Evolutionary conservation across 805 yeast genomes (phyloP).

Genomic region (Spathaspora arborariae): DNA sequence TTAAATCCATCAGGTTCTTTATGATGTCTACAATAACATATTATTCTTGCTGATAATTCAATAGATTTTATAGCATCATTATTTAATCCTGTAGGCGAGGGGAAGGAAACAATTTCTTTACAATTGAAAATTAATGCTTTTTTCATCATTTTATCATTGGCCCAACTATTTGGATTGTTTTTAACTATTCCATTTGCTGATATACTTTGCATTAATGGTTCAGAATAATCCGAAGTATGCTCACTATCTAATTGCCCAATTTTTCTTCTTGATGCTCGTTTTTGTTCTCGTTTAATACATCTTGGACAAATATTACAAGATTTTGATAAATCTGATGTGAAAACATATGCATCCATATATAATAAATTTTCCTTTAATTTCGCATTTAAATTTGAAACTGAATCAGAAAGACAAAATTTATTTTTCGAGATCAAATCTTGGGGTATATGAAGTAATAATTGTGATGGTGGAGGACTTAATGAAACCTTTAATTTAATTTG

Average conservation of each 20-base stretch:
- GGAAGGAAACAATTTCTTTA: conserved; percentile 77
- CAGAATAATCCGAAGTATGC: not conserved
- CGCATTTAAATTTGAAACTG: conserved; percentile 40
- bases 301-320: conserved; percentile 78
- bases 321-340: conserved; percentile 47
- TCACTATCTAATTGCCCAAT: conserved; percentile 40
- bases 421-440: conserved; percentile 85
- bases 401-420: conserved; percentile 63
- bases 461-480: conserved; percentile 74
- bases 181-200: conserved; percentile 29
- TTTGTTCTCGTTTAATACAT: conserved; percentile 89
- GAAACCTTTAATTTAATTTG: conserved; percentile 77
- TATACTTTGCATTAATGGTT: conserved; percentile 5
- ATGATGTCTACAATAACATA: conserved; percentile 96
- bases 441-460: conserved; percentile 73
- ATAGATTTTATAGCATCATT: conserved; percentile 32
- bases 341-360: conserved; percentile 76
- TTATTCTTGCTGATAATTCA: conserved; percentile 67
- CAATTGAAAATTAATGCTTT: conserved; percentile 90
- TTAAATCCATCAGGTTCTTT: conserved; percentile 83
- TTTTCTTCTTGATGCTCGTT: conserved; percentile 90
- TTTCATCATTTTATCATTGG: conserved; percentile 70
- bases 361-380: conserved; percentile 49
- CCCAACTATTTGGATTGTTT: conserved; percentile 63
- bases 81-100: conserved; percentile 49